A percentile compares a stretch with the other conserved stretches of the same genome.
phyloP scores from a whole-genome alignment of 148 eudicot genomes.

The Amaranthus palmeri region DNA sequence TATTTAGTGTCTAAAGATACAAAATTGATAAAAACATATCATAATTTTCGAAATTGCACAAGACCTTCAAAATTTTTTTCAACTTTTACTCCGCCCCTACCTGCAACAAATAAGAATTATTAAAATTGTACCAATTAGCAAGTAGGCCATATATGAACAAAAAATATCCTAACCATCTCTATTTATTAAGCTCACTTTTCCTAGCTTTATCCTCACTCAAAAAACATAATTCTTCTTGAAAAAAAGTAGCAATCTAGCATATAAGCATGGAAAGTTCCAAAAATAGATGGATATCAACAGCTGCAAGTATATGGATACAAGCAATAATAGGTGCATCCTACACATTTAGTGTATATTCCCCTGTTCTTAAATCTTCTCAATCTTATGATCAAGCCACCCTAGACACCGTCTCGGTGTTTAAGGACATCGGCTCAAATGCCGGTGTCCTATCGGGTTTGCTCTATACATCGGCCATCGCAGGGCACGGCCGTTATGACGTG shows the following conservation, averaged over 20 bases:
- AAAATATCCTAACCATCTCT: background rate
- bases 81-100: too few species aligned
- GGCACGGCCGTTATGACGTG: conserved; percentile 9
- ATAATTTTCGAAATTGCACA: too few species aligned
- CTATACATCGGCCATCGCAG: conserved; percentile 38
- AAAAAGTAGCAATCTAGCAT: background rate
- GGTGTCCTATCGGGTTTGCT: conserved; percentile 74
- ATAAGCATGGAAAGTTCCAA: conserved; percentile 3
- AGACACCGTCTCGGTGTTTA: conserved; percentile 81
- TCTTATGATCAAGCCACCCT: conserved; percentile 66
- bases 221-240: too few species aligned
- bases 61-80: too few species aligned
- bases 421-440: conserved; percentile 79
- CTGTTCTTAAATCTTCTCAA: conserved; percentile 56
- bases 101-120: too few species aligned
- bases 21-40: too few species aligned
- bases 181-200: too few species aligned
- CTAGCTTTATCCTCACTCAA: too few species aligned
- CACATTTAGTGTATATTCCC: conserved; percentile 72
- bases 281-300: conserved; percentile 56
- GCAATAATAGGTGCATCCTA: conserved; percentile 61
- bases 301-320: conserved; percentile 77
- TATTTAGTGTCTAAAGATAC: too few species aligned
- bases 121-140: background rate
- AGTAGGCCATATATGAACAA: conserved; percentile 3